A percentile compares a stretch with the other conserved stretches of the same genome.
phyloP scores from a whole-genome alignment of 1,284 basidiomycete genomes.

The Trametes sp. region DNA sequence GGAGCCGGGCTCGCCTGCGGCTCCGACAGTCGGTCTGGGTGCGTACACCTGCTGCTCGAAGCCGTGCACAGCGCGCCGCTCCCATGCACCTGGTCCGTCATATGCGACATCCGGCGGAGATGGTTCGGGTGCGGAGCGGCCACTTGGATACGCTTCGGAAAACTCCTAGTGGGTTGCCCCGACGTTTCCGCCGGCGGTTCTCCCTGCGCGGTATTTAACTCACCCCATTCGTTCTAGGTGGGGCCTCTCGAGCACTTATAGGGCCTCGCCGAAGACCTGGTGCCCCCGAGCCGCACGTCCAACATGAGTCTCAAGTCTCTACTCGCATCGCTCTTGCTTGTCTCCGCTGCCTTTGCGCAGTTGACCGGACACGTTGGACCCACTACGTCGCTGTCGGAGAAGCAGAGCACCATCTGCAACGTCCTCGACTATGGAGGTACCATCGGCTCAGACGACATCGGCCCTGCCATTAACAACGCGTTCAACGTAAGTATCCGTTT shows the following conservation, averaged over 20 bases:
- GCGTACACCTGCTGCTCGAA: background rate
- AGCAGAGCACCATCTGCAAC: constrained; percentile 42
- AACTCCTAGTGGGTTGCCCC: constrained; percentile 5
- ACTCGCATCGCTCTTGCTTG: constrained; percentile 22
- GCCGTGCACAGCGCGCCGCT: background rate
- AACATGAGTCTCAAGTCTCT: constrained; percentile 29
- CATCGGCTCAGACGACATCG: constrained; percentile 44
- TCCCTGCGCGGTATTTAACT: background rate
- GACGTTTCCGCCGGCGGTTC: constrained; percentile 2
- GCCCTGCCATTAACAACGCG: constrained; percentile 44
- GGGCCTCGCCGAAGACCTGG: background rate
- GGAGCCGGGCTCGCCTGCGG: constrained; percentile 8
- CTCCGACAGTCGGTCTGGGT: constrained; percentile 16
- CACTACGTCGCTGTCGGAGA: constrained; percentile 37
- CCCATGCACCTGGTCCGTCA: constrained; percentile 1
- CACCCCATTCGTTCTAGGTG: background rate
- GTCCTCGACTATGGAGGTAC: constrained; percentile 44
- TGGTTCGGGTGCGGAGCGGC: constrained; percentile 11
- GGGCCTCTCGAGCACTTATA: background rate
- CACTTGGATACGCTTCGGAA: background rate
- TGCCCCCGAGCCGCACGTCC: background rate
- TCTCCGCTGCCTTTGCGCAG: constrained; percentile 33
- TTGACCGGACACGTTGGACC: constrained; percentile 43
- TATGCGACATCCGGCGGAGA: constrained; percentile 8
- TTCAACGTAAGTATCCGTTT: constrained; percentile 32